phyloP scores from a whole-genome alignment of 352 stramenopile genomes.

The Pythium diclinum region DNA sequence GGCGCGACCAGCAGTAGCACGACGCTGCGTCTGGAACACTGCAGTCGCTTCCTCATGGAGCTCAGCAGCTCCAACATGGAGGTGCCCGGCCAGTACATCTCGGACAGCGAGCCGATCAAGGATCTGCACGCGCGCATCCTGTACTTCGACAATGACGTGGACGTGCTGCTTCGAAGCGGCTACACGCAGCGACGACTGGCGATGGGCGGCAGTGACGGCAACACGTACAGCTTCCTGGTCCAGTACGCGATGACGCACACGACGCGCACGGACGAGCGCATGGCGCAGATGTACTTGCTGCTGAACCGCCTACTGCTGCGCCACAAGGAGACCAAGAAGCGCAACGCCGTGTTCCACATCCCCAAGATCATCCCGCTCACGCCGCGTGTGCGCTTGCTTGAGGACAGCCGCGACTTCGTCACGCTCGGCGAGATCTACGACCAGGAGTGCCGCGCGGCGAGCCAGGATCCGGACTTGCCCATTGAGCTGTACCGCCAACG shows the following conservation, averaged over 20 bases:
- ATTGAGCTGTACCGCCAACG: constrained; percentile 77
- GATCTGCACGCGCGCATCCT: constrained; percentile 89
- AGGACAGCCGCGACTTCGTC: constrained; percentile 83
- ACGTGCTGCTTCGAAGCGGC: constrained; percentile 82
- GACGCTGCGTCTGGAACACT: constrained; percentile 82
- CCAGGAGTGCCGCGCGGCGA: constrained; percentile 58
- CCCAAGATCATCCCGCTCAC: constrained; percentile 92
- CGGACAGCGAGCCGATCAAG: constrained; percentile 89
- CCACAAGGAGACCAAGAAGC: constrained; percentile 86
- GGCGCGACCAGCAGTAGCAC: background rate
- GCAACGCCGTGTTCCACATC: constrained; percentile 87
- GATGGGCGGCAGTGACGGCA: constrained; percentile 87
- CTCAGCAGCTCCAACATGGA: constrained; percentile 87
- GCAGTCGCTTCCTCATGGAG: constrained; percentile 87
- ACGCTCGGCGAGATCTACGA: constrained; percentile 88
- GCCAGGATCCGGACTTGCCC: constrained; percentile 74
- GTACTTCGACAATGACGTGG: constrained; percentile 86
- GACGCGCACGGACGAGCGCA: constrained; percentile 92
- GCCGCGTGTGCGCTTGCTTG: constrained; percentile 82
- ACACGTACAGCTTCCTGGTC: constrained; percentile 89
- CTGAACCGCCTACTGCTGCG: constrained; percentile 82
- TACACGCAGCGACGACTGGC: constrained; percentile 90
- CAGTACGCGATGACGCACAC: constrained; percentile 93
- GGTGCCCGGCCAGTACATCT: constrained; percentile 91
- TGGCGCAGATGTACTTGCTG: constrained; percentile 92